These are phyloP conservation scores for Meripilus lineatus DNA, from an alignment of 1,284 basidiomycete species.

Conservation along the genomic window DNA sequence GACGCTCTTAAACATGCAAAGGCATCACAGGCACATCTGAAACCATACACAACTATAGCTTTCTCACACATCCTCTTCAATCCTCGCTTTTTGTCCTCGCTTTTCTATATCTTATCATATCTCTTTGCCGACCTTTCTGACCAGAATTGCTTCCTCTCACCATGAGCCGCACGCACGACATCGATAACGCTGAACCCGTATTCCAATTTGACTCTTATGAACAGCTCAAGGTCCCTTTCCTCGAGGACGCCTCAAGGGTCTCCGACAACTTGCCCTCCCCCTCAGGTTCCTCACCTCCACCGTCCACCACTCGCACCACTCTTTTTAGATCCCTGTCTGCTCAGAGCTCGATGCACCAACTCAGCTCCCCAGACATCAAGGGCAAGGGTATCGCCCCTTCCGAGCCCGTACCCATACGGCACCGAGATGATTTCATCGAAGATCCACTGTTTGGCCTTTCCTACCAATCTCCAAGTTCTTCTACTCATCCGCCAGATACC, in stretches of 20 bases:
- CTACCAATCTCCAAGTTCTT: slow-evolving; percentile 18
- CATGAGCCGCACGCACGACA: slow-evolving; percentile 42
- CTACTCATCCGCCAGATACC: slow-evolving; percentile 7
- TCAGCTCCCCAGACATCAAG: slow-evolving; percentile 28
- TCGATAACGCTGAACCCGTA: slow-evolving; percentile 52
- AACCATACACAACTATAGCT: no score
- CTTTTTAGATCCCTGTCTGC: slow-evolving; percentile 3
- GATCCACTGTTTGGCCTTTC: slow-evolving; percentile 35
- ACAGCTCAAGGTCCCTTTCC: slow-evolving; percentile 19
- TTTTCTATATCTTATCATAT: slow-evolving; percentile 11
- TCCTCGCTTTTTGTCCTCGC: neutral
- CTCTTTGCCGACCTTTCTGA: neutral
- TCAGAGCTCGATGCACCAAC: slow-evolving; percentile 9
- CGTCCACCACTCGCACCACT: slow-evolving; percentile 5
- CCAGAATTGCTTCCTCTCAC: slow-evolving; percentile 25
- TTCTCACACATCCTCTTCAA: neutral
- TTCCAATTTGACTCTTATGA: slow-evolving; percentile 51
- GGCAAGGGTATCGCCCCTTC: slow-evolving; percentile 40
- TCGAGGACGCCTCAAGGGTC: slow-evolving; percentile 24
- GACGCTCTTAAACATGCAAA: no score
- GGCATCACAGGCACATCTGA: no score
- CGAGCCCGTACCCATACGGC: slow-evolving; percentile 41
- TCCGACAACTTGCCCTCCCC: slow-evolving; percentile 9
- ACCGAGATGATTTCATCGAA: slow-evolving; percentile 18
- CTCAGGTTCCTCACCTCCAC: slow-evolving; percentile 10